Percentiles rank a stretch among this genome's conserved stretches.
phyloP scores from a whole-genome alignment of 495 filamentous ascomycete genomes.

The Penicillium desertorum region DNA sequence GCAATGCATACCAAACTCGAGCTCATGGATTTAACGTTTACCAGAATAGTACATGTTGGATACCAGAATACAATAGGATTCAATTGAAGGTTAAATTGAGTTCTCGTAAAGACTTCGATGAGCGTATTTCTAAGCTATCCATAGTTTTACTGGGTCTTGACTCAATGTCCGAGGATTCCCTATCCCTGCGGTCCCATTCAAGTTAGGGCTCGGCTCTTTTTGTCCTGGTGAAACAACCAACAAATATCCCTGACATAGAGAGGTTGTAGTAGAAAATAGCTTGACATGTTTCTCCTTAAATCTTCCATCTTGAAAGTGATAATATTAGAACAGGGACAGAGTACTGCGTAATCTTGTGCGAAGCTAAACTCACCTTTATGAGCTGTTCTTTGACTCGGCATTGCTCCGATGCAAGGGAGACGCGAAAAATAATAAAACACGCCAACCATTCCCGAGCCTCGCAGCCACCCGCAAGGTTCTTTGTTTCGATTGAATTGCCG shows the following conservation, averaged over 20 bases:
- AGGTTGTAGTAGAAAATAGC: background rate
- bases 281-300: background rate
- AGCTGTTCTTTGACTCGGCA: conserved; percentile 18
- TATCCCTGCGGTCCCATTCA: conserved; percentile 1
- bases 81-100: background rate
- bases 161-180: background rate
- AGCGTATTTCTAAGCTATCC: background rate
- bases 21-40: background rate
- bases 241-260: background rate
- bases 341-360: too few species aligned
- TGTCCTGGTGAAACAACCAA: background rate
- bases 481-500: background rate
- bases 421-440: conserved; percentile 11
- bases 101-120: background rate
- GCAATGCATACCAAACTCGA: conserved; percentile 14
- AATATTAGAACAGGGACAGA: conserved; percentile 10
- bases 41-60: background rate
- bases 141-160: background rate
- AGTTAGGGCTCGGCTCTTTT: conserved; percentile 1
- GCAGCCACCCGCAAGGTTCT: conserved; percentile 13
- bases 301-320: background rate
- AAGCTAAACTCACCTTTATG: conserved; percentile 10
- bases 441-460: conserved; percentile 10
- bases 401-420: conserved; percentile 34
- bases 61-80: background rate